A percentile compares a stretch with the other conserved stretches of the same genome.
These are phyloP conservation scores for Datisca glomerata DNA, from an alignment of 306 rosid genomes.

Conservation along the genomic window DNA sequence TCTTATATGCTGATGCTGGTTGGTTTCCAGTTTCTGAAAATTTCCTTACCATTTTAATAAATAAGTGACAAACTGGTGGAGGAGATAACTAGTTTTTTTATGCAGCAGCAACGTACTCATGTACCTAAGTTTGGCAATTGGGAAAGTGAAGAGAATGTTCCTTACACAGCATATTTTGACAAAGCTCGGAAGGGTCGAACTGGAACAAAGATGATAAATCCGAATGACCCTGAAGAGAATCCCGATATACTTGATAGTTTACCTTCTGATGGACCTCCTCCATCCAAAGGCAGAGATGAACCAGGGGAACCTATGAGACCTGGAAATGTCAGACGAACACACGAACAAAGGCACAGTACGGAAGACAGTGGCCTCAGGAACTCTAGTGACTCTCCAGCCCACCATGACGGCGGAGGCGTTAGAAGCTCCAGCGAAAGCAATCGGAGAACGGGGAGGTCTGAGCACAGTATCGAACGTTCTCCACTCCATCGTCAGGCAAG, in stretches of 20 bases:
- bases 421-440: constrained; percentile 41
- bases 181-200: constrained; percentile 78
- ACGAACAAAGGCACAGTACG: constrained; percentile 32
- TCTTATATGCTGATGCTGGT: too few relatives aligned
- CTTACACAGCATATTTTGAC: constrained; percentile 84
- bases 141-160: constrained; percentile 81
- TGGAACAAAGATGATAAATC: constrained; percentile 60
- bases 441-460: constrained; percentile 50
- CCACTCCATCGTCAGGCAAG: constrained; percentile 73
- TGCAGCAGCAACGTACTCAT: constrained; percentile 65
- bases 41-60: too few relatives aligned
- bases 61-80: too few relatives aligned
- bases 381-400: constrained; percentile 44
- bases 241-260: constrained; percentile 32
- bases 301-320: constrained; percentile 22
- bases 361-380: constrained; percentile 51
- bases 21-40: too few relatives aligned
- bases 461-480: constrained; percentile 63
- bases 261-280: constrained; percentile 31
- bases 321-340: constrained; percentile 22
- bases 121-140: constrained; percentile 91
- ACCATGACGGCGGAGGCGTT: constrained; percentile 30
- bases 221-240: constrained; percentile 79
- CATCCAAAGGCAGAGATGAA: constrained; percentile 25
- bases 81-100: too few relatives aligned